These are phyloP conservation scores for Phytopythium kandeliae DNA, from an alignment of 352 stramenopile species.

Conservation along the genomic window DNA sequence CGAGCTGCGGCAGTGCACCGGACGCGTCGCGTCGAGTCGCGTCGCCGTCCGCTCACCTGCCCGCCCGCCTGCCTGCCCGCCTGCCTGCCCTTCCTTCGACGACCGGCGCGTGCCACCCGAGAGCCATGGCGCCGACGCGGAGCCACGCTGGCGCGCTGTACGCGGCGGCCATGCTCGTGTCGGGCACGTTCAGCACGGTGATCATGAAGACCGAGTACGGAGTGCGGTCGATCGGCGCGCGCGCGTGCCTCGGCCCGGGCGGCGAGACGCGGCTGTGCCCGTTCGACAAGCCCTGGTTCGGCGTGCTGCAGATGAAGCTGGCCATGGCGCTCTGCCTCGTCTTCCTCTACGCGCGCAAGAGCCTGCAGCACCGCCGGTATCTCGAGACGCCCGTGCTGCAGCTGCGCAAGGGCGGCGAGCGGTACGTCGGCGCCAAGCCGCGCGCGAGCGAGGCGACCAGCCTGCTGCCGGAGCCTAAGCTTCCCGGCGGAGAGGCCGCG, in stretches of 20 bases:
- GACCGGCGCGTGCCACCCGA: no score
- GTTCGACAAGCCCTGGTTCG: conserved; percentile 86
- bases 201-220: conserved; percentile 85
- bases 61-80: no score
- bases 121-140: not conserved
- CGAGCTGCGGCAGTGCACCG: no score
- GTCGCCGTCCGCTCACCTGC: no score
- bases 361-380: conserved; percentile 44
- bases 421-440: conserved; percentile 54
- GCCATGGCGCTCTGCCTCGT: conserved; percentile 77
- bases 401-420: conserved; percentile 55
- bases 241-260: conserved; percentile 39
- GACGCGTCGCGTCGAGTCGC: no score
- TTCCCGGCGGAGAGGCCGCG: conserved; percentile 11
- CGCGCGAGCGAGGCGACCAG: conserved; percentile 29
- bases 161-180: conserved; percentile 63
- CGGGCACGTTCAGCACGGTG: conserved; percentile 80
- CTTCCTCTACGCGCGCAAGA: conserved; percentile 65
- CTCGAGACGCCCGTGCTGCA: conserved; percentile 62
- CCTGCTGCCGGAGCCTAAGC: conserved; percentile 15
- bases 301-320: conserved; percentile 82
- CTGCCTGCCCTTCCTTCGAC: no score
- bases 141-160: conserved; percentile 45
- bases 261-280: conserved; percentile 51
- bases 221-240: conserved; percentile 43